Evolutionary conservation across 495 filamentous ascomycete species (phyloP).

Genomic region (Chlorociboria aeruginascens): DNA sequence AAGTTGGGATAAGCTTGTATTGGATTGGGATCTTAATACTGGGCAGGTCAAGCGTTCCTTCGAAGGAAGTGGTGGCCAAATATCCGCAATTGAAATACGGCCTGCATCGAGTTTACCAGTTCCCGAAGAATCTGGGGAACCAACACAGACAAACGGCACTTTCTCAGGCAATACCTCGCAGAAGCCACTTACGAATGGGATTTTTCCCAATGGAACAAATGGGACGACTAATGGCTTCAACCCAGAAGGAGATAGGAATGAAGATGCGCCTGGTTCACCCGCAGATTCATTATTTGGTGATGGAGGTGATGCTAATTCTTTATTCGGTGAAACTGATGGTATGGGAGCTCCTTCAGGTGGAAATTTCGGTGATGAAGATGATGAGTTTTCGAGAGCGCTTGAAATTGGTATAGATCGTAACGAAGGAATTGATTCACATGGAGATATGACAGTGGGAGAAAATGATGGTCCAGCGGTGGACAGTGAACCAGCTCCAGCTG

Average conservation of each 20-base stretch:
- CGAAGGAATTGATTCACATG: conserved; percentile 25
- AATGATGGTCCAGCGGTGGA: not conserved
- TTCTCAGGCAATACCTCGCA: conserved; percentile 50
- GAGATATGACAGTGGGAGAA: conserved; percentile 28
- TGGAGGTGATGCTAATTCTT: conserved; percentile 35
- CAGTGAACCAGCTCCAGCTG: not conserved
- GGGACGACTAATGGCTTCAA: conserved; percentile 21
- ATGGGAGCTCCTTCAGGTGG: conserved; percentile 43
- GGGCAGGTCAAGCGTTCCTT: conserved; percentile 67
- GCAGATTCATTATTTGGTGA: conserved; percentile 68
- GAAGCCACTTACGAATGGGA: conserved; percentile 36
- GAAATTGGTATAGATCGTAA: conserved; percentile 44
- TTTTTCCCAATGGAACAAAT: conserved; percentile 35
- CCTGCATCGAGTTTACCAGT: conserved; percentile 65
- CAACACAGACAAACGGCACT: conserved; percentile 46
- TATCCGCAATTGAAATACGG: conserved; percentile 76
- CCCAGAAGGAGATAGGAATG: conserved; percentile 18
- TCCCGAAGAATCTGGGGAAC: conserved; percentile 55
- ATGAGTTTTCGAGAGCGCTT: conserved; percentile 75
- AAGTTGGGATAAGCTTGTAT: conserved; percentile 89
- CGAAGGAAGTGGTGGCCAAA: conserved; percentile 65
- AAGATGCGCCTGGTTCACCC: conserved; percentile 48
- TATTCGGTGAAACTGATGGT: conserved; percentile 47
- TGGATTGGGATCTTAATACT: conserved; percentile 92
- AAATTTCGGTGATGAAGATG: conserved; percentile 67